Base-by-base conservation (phyloP, 2,329 filamentous ascomycete species). In the Madurella mycetomatis region DNA sequence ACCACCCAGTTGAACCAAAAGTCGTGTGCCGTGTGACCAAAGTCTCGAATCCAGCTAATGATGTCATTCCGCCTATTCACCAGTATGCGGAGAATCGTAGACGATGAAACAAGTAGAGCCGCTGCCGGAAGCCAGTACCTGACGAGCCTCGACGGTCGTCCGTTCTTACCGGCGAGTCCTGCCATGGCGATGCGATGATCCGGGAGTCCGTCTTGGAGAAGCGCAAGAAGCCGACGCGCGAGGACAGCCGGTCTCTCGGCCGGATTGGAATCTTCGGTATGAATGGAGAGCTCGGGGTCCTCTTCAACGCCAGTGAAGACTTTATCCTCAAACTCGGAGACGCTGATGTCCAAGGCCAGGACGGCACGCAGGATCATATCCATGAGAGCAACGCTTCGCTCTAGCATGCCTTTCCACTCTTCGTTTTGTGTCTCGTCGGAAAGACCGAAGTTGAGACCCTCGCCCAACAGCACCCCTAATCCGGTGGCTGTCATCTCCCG, bases 1-100 rank as follows among this genome's bases (percentile, higher is more conserved):
- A 99, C 76, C 2, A 99, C 87, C 94, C 94, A 99, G 69, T 99
- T 99, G 56, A 85, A 78, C 88, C 92, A 96, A 68, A 99, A 99
- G 69, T 95, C 92, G 51, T 88, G 80, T 1, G 85, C 74, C 0
- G 94, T 99, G 1, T 76, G 75, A 8, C 90, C 92, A 25, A 96
- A 73, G 60, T 94, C 88, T 37, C 80, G 77, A 43, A 95, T 76
- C 91, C 92, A 96, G 45, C 83, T 78, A 25, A 89, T 61, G 17
- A 99, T 86, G 61, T 92, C 88, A 17, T 87, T 86, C 63, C 83
- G 84, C 49, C 85, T 81, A 66, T 86, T 89, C 56, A 88, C 77
- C 31, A 95, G 71, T 39, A 97, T 82, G 18, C 86, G 85, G 15
- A 97, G 75, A n/a, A 95, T 78, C 0, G 92, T 96, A 15, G 88